Evolutionary conservation across 495 filamentous ascomycete genomes (phyloP).

Genomic region (Aspergillus egyptiacus): DNA sequence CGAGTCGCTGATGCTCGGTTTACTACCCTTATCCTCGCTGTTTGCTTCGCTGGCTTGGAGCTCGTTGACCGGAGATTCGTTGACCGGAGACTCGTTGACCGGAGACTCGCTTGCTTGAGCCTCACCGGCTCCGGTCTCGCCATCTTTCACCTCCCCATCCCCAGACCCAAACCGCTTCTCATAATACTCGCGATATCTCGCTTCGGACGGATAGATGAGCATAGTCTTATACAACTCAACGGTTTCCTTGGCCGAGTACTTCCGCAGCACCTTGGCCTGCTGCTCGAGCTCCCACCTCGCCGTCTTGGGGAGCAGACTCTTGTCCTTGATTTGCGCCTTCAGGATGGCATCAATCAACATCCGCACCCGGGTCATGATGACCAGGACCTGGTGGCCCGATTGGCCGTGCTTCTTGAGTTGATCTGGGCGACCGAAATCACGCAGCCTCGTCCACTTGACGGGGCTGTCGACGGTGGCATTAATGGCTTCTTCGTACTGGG

Average conservation of each 20-base stretch:
- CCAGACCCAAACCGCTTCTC: not conserved
- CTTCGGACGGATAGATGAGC: constrained; percentile 21
- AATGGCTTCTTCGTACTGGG: constrained; percentile 27
- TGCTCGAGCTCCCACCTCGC: constrained; percentile 20
- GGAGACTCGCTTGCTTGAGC: no score
- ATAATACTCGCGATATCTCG: constrained; percentile 19
- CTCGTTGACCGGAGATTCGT: no score
- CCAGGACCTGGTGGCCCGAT: constrained; percentile 1
- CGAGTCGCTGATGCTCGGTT: no score
- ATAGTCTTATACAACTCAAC: constrained; percentile 10
- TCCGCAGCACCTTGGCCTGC: constrained; percentile 25
- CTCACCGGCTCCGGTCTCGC: no score
- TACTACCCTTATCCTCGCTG: no score
- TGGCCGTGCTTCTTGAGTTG: not conserved
- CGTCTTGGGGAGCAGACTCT: constrained; percentile 22
- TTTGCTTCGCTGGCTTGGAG: no score
- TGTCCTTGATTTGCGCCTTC: constrained; percentile 20
- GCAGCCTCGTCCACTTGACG: not conserved
- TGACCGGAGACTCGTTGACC: no score
- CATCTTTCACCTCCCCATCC: no score
- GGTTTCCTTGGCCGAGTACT: constrained; percentile 26
- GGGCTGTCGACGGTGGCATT: not conserved
- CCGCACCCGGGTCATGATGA: constrained; percentile 23
- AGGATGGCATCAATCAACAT: constrained; percentile 28
- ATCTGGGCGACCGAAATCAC: not conserved